Base-by-base conservation (phyloP, 306 rosid genomes). In the Dryas alaskensis region DNA sequence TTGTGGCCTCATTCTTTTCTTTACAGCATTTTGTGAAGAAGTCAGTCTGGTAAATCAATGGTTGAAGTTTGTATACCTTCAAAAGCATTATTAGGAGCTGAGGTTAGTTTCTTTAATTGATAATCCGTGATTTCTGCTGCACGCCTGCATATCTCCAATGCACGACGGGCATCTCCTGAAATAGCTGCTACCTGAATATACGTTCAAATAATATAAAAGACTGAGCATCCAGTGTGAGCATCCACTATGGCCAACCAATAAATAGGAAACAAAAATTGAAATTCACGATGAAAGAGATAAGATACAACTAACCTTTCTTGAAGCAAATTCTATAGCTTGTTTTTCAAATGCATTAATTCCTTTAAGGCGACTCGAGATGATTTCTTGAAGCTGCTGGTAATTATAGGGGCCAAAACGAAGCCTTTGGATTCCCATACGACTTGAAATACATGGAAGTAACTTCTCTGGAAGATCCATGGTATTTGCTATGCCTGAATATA, bases 401-500 rank as follows among this genome's bases (percentile, higher is more conserved):
- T 19, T 19, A 19, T 19, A 19, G 22, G 22, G 22, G 22, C 22
- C 22, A 19, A 19, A 19, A 0, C 22, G 22, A 19, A 94, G 94
- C 84, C 97, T 86, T 60, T 94, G 92, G 65, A 94, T 91, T 39
- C 98, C 98, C 98, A 91, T 91, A 70, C 97, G 94, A 69, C 98
- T 94, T 80, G 98, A 91, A 80, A 94, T 94, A 49, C 98, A 96
- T 79, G 98, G 98, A 85, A 94, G 96, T 80, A 91, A 83, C 90
- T 94, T 94, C 84, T 94, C 98, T 13, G 97, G 98, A 76, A 94
- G 97, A 79, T 94, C 96, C 98, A 94, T 91, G 53, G 98, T 94
- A 79, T 91, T 94, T 85, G 97, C 97, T 85, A 94, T 94, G 71
- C 98, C 98, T 91, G 84, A 80, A 84, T 52, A 69, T 17, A 72